Conservation (phyloP, 2,329 filamentous ascomycete species). For the Phaeosphaeriaceae sp. region DNA sequence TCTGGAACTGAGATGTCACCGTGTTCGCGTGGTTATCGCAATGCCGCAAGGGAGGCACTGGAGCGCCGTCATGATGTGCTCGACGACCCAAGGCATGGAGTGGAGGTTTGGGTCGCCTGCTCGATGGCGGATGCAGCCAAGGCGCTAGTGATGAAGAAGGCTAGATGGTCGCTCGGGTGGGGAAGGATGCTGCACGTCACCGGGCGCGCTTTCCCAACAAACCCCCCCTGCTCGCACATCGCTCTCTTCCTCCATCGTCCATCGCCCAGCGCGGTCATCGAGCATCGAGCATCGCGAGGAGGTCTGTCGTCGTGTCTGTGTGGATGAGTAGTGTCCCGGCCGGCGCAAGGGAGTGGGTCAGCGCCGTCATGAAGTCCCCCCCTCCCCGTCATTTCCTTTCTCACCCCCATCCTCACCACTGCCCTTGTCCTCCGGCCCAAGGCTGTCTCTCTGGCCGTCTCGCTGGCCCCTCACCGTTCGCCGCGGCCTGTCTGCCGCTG, state of each 20-base stretch:
- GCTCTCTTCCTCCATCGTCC: constrained; percentile 22
- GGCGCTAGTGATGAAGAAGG: constrained; percentile 25
- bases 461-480: constrained; percentile 8
- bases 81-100: constrained; percentile 20
- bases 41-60: constrained; percentile 25
- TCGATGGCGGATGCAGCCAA: constrained; percentile 29
- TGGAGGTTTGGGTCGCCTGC: constrained; percentile 24
- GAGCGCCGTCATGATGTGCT: constrained; percentile 14
- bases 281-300: background rate
- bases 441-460: constrained; percentile 12
- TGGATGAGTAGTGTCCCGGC: constrained; percentile 1
- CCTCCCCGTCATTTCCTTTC: constrained; percentile 7
- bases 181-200: constrained; percentile 47
- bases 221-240: constrained; percentile 24
- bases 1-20: constrained; percentile 39
- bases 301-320: background rate
- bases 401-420: constrained; percentile 8
- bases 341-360: constrained; percentile 24
- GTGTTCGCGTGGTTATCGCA: constrained; percentile 31
- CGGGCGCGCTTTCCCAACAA: constrained; percentile 27
- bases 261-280: background rate
- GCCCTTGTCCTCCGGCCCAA: constrained; percentile 6
- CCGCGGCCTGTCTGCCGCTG: background rate
- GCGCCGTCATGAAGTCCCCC: background rate
- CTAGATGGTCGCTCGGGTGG: constrained; percentile 26